A percentile compares a stretch with the other conserved stretches of the same genome.
phyloP scores from a whole-genome alignment of 2,329 filamentous ascomycete species.

The Diplodia scrobiculata region DNA sequence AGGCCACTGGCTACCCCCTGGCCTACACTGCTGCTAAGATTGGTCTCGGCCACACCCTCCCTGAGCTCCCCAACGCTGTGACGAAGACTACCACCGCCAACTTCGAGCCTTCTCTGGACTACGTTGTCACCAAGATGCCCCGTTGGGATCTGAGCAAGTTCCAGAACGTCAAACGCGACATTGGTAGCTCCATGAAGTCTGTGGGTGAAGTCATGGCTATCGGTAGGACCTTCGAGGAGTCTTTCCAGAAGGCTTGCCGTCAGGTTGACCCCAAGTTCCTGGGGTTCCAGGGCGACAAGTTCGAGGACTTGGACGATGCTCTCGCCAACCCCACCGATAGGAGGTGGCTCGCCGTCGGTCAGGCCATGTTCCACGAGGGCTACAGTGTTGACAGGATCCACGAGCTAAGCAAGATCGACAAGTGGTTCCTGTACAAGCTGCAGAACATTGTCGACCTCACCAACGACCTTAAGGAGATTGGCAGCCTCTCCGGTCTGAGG shows the following conservation, averaged over 20 bases:
- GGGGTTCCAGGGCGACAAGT: constrained; percentile 93
- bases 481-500: constrained; percentile 79
- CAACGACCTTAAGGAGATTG: constrained; percentile 79
- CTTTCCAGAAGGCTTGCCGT: constrained; percentile 97
- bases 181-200: constrained; percentile 98
- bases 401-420: constrained; percentile 96
- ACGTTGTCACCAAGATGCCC: constrained; percentile 98
- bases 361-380: constrained; percentile 95
- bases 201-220: constrained; percentile 99
- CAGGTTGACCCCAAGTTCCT: constrained; percentile 91
- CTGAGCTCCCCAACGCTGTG: constrained; percentile 94
- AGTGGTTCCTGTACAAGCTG: constrained; percentile 98
- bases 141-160: constrained; percentile 99
- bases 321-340: constrained; percentile 93
- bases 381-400: constrained; percentile 92
- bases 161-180: constrained; percentile 96
- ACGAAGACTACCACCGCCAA: constrained; percentile 99
- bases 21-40: constrained; percentile 99
- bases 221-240: constrained; percentile 96
- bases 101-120: constrained; percentile 96
- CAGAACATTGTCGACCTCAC: constrained; percentile 95
- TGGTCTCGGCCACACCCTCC: constrained; percentile 89
- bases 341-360: constrained; percentile 94
- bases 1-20: constrained; percentile 95
- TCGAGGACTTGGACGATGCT: constrained; percentile 87